Percentiles rank a stretch among this genome's conserved stretches.
Conservation (phyloP, 805 yeast genomes). For the Kregervanrija pseudodelftensis region DNA sequence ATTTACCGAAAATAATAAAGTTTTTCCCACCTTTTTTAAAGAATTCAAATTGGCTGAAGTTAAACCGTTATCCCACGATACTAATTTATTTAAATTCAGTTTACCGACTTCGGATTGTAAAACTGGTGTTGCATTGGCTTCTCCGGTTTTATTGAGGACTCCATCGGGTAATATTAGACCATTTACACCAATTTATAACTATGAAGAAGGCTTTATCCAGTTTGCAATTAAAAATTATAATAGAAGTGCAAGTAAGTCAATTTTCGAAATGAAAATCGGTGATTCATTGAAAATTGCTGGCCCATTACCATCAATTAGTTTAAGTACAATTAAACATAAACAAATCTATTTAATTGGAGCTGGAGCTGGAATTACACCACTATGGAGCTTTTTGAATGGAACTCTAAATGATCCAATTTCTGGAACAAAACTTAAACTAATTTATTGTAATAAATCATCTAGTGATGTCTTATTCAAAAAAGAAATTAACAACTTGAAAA, state of each 20-base stretch:
- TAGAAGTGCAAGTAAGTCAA: slow-evolving; percentile 1
- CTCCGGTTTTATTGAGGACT: background rate
- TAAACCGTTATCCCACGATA: background rate
- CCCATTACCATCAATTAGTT: slow-evolving; percentile 2
- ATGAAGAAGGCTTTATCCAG: slow-evolving; percentile 1
- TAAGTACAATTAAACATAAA: background rate
- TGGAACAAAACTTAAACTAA: background rate
- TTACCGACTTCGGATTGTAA: background rate
- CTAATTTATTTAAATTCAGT: background rate
- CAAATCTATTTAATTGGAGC: slow-evolving; percentile 7
- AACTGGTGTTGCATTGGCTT: background rate
- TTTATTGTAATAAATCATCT: background rate
- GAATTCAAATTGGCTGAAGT: background rate
- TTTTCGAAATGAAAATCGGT: slow-evolving; percentile 1
- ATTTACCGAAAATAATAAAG: no score
- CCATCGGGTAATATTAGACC: slow-evolving; percentile 2
- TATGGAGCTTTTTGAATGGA: slow-evolving; percentile 2
- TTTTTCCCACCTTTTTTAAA: no score
- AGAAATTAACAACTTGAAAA: slow-evolving; percentile 29
- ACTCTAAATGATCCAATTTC: slow-evolving; percentile 1
- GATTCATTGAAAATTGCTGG: slow-evolving; percentile 1
- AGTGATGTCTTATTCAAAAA: slow-evolving; percentile 5
- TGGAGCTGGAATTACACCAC: slow-evolving; percentile 9
- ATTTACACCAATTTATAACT: slow-evolving; percentile 5
- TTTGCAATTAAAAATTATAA: slow-evolving; percentile 6